Evolutionary conservation across 2,329 filamentous ascomycete species (phyloP).

Genomic region (Aspergillus persii): DNA sequence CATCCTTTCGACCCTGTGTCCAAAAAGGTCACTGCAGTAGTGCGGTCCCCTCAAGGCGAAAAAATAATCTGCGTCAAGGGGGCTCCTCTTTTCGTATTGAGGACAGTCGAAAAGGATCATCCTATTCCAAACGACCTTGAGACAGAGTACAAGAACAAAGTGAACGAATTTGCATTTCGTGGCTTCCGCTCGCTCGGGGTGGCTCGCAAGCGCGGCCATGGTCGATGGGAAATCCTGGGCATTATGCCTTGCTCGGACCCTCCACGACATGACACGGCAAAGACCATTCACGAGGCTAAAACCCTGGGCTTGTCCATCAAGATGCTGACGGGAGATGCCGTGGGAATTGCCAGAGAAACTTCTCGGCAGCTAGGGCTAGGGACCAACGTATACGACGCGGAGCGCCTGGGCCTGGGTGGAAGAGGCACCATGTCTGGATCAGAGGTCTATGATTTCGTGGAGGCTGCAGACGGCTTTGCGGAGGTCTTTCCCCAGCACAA

Average conservation of each 20-base stretch:
- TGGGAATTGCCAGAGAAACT: slow-evolving; percentile 89
- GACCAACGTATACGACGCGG: slow-evolving; percentile 91
- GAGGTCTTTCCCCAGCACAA: slow-evolving; percentile 96
- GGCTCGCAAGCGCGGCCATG: slow-evolving; percentile 80
- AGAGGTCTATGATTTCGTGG: slow-evolving; percentile 92
- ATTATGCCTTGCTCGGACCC: slow-evolving; percentile 95
- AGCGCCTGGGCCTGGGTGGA: slow-evolving; percentile 84
- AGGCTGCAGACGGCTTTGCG: slow-evolving; percentile 91
- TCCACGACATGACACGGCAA: slow-evolving; percentile 84
- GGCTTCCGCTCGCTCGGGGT: slow-evolving; percentile 93
- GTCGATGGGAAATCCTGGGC: slow-evolving; percentile 84
- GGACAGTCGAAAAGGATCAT: slow-evolving; percentile 83
- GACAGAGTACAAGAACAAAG: slow-evolving; percentile 86
- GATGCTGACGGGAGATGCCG: slow-evolving; percentile 94
- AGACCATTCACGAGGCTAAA: slow-evolving; percentile 88
- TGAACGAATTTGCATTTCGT: slow-evolving; percentile 86
- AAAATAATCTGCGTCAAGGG: slow-evolving; percentile 88
- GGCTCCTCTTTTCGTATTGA: slow-evolving; percentile 81
- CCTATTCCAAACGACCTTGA: slow-evolving; percentile 73
- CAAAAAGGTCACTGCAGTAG: slow-evolving; percentile 84
- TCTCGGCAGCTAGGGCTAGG: slow-evolving; percentile 87
- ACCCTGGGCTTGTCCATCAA: slow-evolving; percentile 84
- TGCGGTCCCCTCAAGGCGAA: slow-evolving; percentile 79
- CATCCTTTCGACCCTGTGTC: slow-evolving; percentile 88
- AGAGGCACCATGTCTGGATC: slow-evolving; percentile 91